A percentile compares a stretch with the other conserved stretches of the same genome.
Conservation (phyloP, 1,139 yeast species). For the Schwanniomyces etchellsii region DNA sequence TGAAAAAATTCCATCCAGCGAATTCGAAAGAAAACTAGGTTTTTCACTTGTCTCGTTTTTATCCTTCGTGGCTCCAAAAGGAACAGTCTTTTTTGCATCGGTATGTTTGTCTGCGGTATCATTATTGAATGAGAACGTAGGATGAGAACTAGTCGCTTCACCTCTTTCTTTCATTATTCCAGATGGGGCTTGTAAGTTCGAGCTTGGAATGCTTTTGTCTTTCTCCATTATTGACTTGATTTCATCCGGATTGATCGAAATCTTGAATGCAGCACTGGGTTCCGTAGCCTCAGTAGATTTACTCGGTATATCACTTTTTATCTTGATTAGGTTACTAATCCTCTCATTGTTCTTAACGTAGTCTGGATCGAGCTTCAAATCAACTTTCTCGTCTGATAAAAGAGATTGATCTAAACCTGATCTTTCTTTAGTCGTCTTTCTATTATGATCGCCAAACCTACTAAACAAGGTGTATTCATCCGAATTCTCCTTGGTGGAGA, state of each 20-base stretch:
- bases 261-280: slow-evolving; percentile 37
- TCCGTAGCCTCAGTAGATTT: slow-evolving; percentile 4
- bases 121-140: no score
- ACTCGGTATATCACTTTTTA: slow-evolving; percentile 4
- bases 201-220: not conserved
- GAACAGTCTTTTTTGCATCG: no score
- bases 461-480: slow-evolving; percentile 14
- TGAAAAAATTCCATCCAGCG: no score
- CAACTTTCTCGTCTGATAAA: slow-evolving; percentile 12
- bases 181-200: no score
- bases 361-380: slow-evolving; percentile 18
- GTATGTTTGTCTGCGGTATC: no score
- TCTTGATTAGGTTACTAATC: slow-evolving; percentile 1
- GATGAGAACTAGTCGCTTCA: no score
- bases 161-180: no score
- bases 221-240: slow-evolving; percentile 18
- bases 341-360: not conserved
- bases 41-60: not conserved
- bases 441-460: slow-evolving; percentile 9
- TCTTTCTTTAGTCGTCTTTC: slow-evolving; percentile 12
- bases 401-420: slow-evolving; percentile 16
- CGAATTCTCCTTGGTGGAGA: not conserved
- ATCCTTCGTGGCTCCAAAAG: slow-evolving; percentile 9
- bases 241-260: slow-evolving; percentile 24
- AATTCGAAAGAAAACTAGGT: no score